Base-by-base conservation (phyloP, 2,329 filamentous ascomycete species). In the Colletotrichum eremochloae region DNA sequence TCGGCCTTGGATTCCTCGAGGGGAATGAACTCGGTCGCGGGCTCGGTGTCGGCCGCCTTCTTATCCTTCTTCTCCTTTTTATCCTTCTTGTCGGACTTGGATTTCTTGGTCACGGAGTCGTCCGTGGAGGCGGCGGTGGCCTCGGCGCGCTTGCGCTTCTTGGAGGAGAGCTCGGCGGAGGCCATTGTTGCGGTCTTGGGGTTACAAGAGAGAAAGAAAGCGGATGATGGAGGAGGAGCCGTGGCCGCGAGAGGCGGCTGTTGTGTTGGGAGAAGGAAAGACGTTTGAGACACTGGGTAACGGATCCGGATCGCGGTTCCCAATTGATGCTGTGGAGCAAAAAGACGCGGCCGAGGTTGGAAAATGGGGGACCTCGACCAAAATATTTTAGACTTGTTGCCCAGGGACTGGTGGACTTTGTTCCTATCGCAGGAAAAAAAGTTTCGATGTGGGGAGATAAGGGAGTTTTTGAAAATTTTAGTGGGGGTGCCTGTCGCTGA, bases 111-210 rank as follows among this genome's bases (percentile, higher is more conserved):
- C 42, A 75, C 73, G 57, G 69, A 75, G 33, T 66, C 62, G 24
- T 42, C 60, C 33, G 60, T 18, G 63, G 55, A 56, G 44, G 60
- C 44, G 31, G 31, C 60, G 44, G 72, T 74, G 63, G 75, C 63
- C 40, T 74, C 75, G 24, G 69, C 74, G 38, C 75, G 72, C 75
- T 77, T 77, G 64, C 76, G 75, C 74, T 77, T 77, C 69, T 76
- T 76, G 24, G 75, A 72, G 68, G 75, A 75, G 38, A 72, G 55
- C 31, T 72, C 70, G 36, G 67, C 61, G 40, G 70, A 68, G 11
- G 69, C 58, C 69, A 72, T 72, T 58, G 46, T 53, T 20, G 18
- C 62, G 38, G 46, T 36, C 31, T 53, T 1, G 20, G 11, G 33
- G 38, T 24, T 24, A 24, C 24, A 24, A 24, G 42, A 44, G 42